Evolutionary conservation across 2,329 filamentous ascomycete species (phyloP).

Genomic region (Ascochyta lentis): DNA sequence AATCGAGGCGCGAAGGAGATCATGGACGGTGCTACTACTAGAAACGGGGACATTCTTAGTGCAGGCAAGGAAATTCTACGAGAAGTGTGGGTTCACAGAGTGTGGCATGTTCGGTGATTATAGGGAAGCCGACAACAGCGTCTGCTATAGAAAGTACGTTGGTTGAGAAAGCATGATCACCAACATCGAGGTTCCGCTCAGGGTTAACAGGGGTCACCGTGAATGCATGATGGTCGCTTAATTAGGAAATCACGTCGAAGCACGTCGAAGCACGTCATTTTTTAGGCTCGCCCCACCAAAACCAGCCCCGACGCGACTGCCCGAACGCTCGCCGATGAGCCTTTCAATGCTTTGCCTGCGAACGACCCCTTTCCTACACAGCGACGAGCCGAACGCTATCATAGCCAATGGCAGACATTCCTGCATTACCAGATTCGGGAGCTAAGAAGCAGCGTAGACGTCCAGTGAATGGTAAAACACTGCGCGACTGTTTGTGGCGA

Average conservation of each 20-base stretch:
- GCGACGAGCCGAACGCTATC: conserved; percentile 22
- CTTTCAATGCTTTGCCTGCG: conserved; percentile 8
- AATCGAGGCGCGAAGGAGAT: not conserved
- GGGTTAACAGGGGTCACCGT: not conserved
- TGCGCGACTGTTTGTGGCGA: not conserved
- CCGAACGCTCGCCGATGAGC: conserved; percentile 17
- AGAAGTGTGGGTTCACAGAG: not conserved
- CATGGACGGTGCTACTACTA: not conserved
- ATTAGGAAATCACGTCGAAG: conserved; percentile 8
- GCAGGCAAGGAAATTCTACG: not conserved
- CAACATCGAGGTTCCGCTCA: not conserved
- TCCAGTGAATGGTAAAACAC: conserved; percentile 32
- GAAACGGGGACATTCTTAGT: not conserved
- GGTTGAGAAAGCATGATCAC: not conserved
- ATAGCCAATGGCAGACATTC: conserved; percentile 13
- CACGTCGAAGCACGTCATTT: conserved; percentile 6
- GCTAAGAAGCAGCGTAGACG: conserved; percentile 34
- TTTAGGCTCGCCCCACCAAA: conserved; percentile 15
- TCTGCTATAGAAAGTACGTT: not conserved
- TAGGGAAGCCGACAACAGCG: not conserved
- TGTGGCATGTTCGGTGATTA: not conserved
- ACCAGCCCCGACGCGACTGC: conserved; percentile 10
- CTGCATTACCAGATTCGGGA: conserved; percentile 18
- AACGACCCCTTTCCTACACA: conserved; percentile 4
- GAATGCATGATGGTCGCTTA: not conserved